Percentiles rank a stretch among this genome's conserved stretches.
These are phyloP conservation scores for Peronospora destructor DNA, from an alignment of 352 stramenopile genomes.

Conservation along the genomic window DNA sequence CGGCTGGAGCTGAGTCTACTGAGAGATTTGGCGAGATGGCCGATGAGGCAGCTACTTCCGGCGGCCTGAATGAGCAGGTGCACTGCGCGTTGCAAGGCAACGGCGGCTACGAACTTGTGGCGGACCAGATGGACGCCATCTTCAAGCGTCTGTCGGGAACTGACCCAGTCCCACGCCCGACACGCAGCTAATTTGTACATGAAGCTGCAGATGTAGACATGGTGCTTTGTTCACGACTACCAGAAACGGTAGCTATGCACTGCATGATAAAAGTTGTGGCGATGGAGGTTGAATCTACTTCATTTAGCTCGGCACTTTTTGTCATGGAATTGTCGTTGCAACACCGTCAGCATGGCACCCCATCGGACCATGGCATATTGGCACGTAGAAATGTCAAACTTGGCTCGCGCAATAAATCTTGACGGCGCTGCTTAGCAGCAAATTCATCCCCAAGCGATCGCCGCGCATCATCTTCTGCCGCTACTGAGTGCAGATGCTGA, in stretches of 20 bases:
- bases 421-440: too few relatives aligned
- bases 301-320: constrained; percentile 16
- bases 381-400: constrained; percentile 68
- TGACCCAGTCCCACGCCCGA: constrained; percentile 52
- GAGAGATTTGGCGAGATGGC: constrained; percentile 81
- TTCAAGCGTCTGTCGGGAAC: constrained; percentile 70
- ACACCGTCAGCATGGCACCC: constrained; percentile 52
- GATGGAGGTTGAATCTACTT: not conserved
- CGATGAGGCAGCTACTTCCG: constrained; percentile 70
- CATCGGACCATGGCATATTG: constrained; percentile 66
- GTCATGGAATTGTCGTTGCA: constrained; percentile 30
- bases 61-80: constrained; percentile 81
- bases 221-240: constrained; percentile 9
- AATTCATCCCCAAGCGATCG: constrained; percentile 23
- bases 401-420: constrained; percentile 24
- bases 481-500: too few relatives aligned
- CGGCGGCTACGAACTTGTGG: constrained; percentile 72
- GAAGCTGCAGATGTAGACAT: constrained; percentile 1
- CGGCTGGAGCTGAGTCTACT: constrained; percentile 59
- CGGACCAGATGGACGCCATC: constrained; percentile 78
- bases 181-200: constrained; percentile 22
- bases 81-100: constrained; percentile 58
- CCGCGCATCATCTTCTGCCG: constrained; percentile 13
- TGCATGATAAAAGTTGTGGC: not conserved
- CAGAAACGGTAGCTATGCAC: not conserved